Conservation (phyloP, 2,329 filamentous ascomycete species). For the Ramularia collo-cygni region DNA sequence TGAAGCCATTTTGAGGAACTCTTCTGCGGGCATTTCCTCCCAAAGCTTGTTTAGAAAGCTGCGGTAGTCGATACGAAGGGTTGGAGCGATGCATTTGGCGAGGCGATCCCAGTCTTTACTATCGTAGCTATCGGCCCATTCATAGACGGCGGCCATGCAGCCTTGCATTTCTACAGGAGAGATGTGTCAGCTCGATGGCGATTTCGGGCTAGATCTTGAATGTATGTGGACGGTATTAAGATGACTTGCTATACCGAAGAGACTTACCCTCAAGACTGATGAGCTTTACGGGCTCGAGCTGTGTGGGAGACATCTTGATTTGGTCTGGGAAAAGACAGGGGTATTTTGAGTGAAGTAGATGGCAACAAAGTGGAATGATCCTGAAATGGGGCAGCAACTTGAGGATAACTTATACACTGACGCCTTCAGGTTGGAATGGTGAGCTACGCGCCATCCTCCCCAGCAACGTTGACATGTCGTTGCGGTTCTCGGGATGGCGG, state of each 20-base stretch:
- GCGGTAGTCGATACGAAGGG: conserved; percentile 60
- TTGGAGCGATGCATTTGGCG: conserved; percentile 56
- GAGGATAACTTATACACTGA: too few species aligned
- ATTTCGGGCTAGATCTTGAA: too few species aligned
- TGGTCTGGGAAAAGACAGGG: conserved; percentile 5
- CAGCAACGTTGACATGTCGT: too few species aligned
- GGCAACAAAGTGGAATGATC: not conserved
- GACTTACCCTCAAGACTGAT: conserved; percentile 30
- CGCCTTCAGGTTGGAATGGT: too few species aligned
- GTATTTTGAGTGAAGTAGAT: not conserved
- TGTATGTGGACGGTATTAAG: too few species aligned
- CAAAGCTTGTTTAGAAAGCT: conserved; percentile 50
- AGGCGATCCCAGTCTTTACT: conserved; percentile 59
- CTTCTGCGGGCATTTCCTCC: conserved; percentile 50
- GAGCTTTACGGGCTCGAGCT: conserved; percentile 29
- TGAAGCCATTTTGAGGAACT: conserved; percentile 49
- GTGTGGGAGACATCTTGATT: conserved; percentile 17
- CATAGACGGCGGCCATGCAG: conserved; percentile 43
- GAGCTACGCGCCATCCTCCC: too few species aligned
- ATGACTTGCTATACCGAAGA: too few species aligned
- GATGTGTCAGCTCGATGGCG: too few species aligned
- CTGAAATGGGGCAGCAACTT: too few species aligned
- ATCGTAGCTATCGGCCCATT: conserved; percentile 62
- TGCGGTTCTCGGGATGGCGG: too few species aligned
- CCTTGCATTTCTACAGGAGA: conserved; percentile 30